Conservation (phyloP, 225 moss, liverwort and hornwort genomes). For the Physcomitrium patens region DNA sequence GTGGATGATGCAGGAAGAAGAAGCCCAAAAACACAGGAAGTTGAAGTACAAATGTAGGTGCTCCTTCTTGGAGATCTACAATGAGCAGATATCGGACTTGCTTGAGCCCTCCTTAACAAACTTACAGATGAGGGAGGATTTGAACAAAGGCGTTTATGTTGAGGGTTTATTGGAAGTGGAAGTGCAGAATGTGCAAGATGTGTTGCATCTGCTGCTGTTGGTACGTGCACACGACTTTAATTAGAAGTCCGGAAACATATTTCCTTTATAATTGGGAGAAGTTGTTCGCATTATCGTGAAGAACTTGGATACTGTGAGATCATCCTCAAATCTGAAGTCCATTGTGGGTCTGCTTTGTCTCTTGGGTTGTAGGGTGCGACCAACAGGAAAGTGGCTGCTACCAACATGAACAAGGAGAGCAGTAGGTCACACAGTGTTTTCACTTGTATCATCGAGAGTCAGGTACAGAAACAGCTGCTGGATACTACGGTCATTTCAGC, state of each 20-base stretch:
- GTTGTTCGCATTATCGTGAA: not conserved
- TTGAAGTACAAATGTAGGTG: constrained; percentile 62
- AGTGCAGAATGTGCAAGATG: constrained; percentile 82
- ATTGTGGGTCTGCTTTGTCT: not conserved
- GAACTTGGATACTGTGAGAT: not conserved
- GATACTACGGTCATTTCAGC: not conserved
- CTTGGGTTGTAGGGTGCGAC: constrained; percentile 64
- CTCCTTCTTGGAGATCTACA: constrained; percentile 64
- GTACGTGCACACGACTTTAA: constrained; percentile 24
- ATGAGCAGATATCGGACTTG: constrained; percentile 64
- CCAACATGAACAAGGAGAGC: constrained; percentile 98
- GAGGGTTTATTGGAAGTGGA: constrained; percentile 91
- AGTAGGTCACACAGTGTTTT: constrained; percentile 98
- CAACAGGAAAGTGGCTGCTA: constrained; percentile 91
- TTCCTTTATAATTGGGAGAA: not conserved
- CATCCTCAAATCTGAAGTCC: no score
- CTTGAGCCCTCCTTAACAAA: constrained; percentile 58
- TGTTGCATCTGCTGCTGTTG: constrained; percentile 87
- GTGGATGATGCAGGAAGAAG: constrained; percentile 49
- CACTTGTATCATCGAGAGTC: constrained; percentile 96
- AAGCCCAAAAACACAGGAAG: constrained; percentile 50
- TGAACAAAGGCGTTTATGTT: constrained; percentile 89
- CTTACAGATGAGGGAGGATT: constrained; percentile 88
- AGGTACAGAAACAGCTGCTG: constrained; percentile 45
- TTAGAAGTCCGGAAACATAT: not conserved